Conservation (phyloP, 2,329 filamentous ascomycete genomes). For the Daldinia sp. region DNA sequence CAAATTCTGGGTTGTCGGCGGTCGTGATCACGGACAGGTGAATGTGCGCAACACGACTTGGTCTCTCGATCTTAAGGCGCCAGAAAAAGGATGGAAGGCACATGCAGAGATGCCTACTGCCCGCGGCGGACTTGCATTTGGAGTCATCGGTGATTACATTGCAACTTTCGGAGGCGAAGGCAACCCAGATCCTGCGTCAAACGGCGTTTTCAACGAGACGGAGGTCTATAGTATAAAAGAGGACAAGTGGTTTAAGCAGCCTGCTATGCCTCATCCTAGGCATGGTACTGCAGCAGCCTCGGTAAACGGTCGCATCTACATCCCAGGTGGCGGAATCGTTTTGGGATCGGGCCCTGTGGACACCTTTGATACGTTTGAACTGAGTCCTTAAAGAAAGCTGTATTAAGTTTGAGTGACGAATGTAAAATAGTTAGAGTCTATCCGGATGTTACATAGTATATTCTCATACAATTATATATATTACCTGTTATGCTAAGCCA, state of each 20-base stretch:
- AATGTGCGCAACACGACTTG: constrained; percentile 54
- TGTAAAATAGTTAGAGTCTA: not conserved
- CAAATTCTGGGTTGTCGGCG: constrained; percentile 55
- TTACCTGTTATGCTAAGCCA: not conserved
- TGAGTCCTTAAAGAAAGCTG: not conserved
- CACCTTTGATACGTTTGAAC: not conserved
- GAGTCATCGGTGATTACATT: constrained; percentile 28
- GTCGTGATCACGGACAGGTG: constrained; percentile 49
- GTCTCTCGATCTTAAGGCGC: constrained; percentile 49
- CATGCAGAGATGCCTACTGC: constrained; percentile 54
- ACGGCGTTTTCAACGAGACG: constrained; percentile 28
- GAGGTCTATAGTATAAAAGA: constrained; percentile 27
- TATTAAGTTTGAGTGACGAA: not conserved
- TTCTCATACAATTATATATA: not conserved
- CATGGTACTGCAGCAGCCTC: constrained; percentile 30
- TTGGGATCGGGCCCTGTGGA: not conserved
- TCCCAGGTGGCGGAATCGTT: constrained; percentile 18
- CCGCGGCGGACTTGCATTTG: constrained; percentile 50
- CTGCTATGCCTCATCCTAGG: constrained; percentile 28
- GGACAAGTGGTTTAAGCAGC: constrained; percentile 20
- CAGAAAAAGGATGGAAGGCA: constrained; percentile 13
- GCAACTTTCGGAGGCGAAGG: constrained; percentile 33
- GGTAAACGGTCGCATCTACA: constrained; percentile 28
- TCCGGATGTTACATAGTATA: not conserved
- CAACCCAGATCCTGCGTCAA: constrained; percentile 24